Percentiles rank a stretch among this genome's conserved stretches.
These are phyloP conservation scores for Aspergillus sp. DNA, from an alignment of 2,329 filamentous ascomycete genomes.

Conservation along the genomic window DNA sequence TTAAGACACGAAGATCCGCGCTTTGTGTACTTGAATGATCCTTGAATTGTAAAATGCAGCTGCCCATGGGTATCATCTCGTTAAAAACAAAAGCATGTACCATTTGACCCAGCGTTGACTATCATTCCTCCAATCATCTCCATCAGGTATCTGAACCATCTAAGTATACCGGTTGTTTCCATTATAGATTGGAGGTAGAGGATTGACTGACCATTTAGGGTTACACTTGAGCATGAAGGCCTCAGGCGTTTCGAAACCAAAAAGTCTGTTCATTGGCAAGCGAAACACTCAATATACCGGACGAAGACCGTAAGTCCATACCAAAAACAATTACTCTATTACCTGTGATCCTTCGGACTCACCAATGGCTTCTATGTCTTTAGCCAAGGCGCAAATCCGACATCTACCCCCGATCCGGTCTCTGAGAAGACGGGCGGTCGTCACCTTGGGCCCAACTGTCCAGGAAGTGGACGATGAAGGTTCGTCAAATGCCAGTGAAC, in stretches of 20 bases:
- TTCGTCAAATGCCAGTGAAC: slow-evolving; percentile 17
- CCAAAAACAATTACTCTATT: not conserved
- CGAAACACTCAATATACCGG: too few relatives aligned
- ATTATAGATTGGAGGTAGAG: too few relatives aligned
- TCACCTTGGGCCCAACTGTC: slow-evolving; percentile 78
- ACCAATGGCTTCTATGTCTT: slow-evolving; percentile 27
- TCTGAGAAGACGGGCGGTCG: slow-evolving; percentile 68
- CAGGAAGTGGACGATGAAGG: slow-evolving; percentile 25
- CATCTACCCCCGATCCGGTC: slow-evolving; percentile 53
- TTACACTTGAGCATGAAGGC: too few relatives aligned
- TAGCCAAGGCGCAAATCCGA: slow-evolving; percentile 30
- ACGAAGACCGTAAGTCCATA: too few relatives aligned
- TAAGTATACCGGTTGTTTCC: not conserved
- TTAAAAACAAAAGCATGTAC: slow-evolving; percentile 11
- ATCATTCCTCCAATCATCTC: not conserved
- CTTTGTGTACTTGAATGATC: not conserved
- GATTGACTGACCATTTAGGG: too few relatives aligned
- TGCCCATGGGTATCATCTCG: slow-evolving; percentile 21
- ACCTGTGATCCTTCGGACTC: slow-evolving; percentile 5
- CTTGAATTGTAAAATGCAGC: slow-evolving; percentile 8
- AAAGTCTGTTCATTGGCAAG: too few relatives aligned
- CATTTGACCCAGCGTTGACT: slow-evolving; percentile 1
- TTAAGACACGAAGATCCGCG: not conserved
- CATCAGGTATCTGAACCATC: not conserved
- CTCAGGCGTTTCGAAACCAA: too few relatives aligned